Conservation (phyloP, 768 basidiomycete species). For the Tephrocybe sp. region DNA sequence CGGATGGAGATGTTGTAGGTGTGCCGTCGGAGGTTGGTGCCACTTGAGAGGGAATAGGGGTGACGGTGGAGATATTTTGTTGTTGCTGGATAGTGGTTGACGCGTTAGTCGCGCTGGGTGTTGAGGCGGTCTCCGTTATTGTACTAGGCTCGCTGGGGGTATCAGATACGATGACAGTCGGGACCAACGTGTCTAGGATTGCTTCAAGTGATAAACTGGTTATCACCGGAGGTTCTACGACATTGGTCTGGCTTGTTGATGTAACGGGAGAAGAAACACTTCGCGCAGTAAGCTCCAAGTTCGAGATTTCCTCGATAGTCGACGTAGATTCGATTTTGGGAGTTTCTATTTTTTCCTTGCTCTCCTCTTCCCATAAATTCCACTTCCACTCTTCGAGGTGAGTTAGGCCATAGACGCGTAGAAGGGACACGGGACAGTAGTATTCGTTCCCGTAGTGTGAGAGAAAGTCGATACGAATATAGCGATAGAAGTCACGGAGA, state of each 20-base stretch:
- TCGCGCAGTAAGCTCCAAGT: neutral
- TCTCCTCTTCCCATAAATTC: constrained; percentile 79
- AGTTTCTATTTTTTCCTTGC: constrained; percentile 29
- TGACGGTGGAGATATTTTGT: neutral
- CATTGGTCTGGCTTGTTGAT: neutral
- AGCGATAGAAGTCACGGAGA: constrained; percentile 85
- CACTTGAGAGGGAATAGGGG: constrained; percentile 6
- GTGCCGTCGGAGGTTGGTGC: constrained; percentile 2
- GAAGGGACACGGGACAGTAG: constrained; percentile 91
- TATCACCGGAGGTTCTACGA: neutral
- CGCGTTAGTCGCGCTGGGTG: neutral
- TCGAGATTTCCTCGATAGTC: constrained; percentile 24
- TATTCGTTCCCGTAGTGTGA: constrained; percentile 94
- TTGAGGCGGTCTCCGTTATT: too few relatives aligned
- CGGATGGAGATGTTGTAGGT: neutral
- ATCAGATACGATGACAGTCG: neutral
- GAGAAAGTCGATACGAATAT: constrained; percentile 90
- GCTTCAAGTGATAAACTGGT: neutral
- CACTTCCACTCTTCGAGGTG: constrained; percentile 97
- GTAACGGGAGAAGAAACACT: neutral
- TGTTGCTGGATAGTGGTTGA: neutral
- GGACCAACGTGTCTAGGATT: neutral
- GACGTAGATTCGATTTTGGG: constrained; percentile 33
- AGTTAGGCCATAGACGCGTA: constrained; percentile 93
- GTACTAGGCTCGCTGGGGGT: too few relatives aligned